Evolutionary conservation across 257 asterid species (phyloP).

Genomic region (Przewalskia tangutica): DNA sequence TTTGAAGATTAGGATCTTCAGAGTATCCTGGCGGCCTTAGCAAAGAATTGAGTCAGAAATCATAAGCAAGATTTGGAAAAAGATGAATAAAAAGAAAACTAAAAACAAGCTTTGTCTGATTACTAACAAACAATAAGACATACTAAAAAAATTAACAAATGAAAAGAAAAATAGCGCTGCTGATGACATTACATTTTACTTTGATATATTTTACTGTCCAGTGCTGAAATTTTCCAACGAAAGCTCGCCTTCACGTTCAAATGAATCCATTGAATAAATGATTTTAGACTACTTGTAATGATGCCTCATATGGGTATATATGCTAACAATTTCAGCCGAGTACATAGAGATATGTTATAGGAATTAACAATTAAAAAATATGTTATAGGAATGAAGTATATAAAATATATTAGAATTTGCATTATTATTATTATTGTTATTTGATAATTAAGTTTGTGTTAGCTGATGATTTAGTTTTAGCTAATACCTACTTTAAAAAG

Average conservation of each 20-base stretch:
- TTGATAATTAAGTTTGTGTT: neutral
- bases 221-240: neutral
- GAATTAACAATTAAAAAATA: too few species aligned
- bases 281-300: neutral
- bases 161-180: neutral
- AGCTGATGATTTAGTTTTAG: neutral
- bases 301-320: neutral
- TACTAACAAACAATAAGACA: neutral
- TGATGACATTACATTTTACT: neutral
- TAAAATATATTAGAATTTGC: neutral
- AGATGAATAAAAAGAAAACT: too few species aligned
- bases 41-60: neutral
- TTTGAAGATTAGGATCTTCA: neutral
- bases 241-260: neutral
- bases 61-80: neutral
- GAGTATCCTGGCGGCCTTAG: neutral
- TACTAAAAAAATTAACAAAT: too few species aligned
- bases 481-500: too few species aligned
- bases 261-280: neutral
- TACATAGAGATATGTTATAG: neutral
- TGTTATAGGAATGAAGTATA: too few species aligned
- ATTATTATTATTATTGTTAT: too few species aligned
- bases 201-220: neutral
- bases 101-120: neutral
- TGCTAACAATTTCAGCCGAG: too few species aligned